Evolutionary conservation across 257 asterid genomes (phyloP), one percentile per base, ranked within the genome.

Genomic region (Petunia secreta): DNA sequence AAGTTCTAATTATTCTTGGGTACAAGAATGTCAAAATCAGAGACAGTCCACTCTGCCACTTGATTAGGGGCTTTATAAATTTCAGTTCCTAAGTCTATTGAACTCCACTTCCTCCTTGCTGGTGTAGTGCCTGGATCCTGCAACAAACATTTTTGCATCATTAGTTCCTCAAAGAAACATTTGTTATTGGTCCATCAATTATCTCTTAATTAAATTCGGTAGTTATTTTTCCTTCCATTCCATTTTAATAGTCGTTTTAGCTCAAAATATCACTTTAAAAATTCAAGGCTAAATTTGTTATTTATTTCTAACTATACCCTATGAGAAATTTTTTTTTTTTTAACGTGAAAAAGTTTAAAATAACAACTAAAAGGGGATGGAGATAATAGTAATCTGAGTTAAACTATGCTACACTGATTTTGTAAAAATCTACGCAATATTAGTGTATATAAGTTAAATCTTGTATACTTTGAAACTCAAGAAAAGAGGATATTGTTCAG

Each of bases 31-130:
- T 94, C 90, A 84, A 93, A 93, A 87, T 89, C 88, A 85, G 87
- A 83, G 71, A 94, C 95, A n/a, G 95, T 94, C 97, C 98, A 92
- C 80, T 94, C 97, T 69, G 95, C 98, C 59, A 87, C 89, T 87
- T 89, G 94, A 85, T 87, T 83, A n/a, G 90, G 87, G 62, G 82
- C 89, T 80, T 84, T 90, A 81, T 77, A 91, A 37, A 91, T 93
- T 77, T 91, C 97, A 39, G 97, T 84, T 60, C 97, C 97, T 84
- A 92, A 82, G 74, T 92, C 94, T 81, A 93, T 78, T 46, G 97
- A 93, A 43, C 76, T 85, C 96, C 97, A 91, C 79, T 85, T 77
- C 85, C 98, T 89, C 84, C 63, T 85, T 4, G 93, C 95, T 57
- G 90, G 92, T 63, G 80, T 63, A 7, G 89, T 92, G 55, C 92